phyloP scores from a whole-genome alignment of 1,284 basidiomycete genomes.

The Fomes fomentarius region DNA sequence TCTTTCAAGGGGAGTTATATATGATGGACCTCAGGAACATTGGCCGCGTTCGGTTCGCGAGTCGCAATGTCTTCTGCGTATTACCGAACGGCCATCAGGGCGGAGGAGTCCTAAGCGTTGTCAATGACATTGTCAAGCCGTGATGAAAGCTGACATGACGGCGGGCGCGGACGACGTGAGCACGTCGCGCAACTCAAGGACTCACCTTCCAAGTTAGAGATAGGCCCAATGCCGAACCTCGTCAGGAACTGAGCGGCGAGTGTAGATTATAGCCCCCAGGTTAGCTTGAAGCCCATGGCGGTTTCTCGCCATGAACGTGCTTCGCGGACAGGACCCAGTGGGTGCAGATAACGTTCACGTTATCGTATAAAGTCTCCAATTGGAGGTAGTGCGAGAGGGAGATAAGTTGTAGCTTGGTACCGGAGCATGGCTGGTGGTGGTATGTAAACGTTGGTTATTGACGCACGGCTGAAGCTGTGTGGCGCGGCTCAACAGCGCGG shows the following conservation, averaged over 20 bases:
- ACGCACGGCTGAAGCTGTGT: no score
- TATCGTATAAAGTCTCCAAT: no score
- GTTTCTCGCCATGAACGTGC: slow-evolving; percentile 20
- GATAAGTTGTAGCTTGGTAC: no score
- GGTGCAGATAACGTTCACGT: no score
- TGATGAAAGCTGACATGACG: slow-evolving; percentile 24
- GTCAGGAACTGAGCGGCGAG: slow-evolving; percentile 18
- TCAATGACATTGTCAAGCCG: slow-evolving; percentile 11
- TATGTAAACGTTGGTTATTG: no score
- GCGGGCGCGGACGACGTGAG: slow-evolving; percentile 4
- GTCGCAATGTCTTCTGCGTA: background rate
- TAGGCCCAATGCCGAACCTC: slow-evolving; percentile 10
- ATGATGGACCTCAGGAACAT: background rate
- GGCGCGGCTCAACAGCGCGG: no score
- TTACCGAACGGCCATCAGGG: no score
- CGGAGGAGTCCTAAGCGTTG: slow-evolving; percentile 5
- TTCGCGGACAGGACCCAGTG: background rate
- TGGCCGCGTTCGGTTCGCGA: background rate
- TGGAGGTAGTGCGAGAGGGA: no score
- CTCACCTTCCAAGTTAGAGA: slow-evolving; percentile 16
- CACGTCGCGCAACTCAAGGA: slow-evolving; percentile 11
- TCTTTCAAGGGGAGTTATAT: background rate
- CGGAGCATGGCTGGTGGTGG: no score
- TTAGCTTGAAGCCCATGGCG: slow-evolving; percentile 14
- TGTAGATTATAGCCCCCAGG: slow-evolving; percentile 21